Evolutionary conservation across 2,329 filamentous ascomycete genomes (phyloP), one percentile per base, ranked within the genome.

Genomic region (Pseudogymnoascus sp.): DNA sequence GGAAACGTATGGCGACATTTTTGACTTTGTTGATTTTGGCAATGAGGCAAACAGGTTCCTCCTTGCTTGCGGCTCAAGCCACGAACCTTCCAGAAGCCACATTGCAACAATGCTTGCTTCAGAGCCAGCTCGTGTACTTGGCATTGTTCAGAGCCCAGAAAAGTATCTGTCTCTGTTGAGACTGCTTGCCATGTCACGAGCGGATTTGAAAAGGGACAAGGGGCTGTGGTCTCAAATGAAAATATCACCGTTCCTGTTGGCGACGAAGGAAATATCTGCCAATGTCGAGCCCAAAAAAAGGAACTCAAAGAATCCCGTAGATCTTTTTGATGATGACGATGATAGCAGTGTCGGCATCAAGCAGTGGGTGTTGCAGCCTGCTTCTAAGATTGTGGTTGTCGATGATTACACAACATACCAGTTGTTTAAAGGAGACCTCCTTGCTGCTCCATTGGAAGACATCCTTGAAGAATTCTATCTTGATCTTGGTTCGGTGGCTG

Each of bases 21-120:
- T 99, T 68, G 92, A 98, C 72, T 99, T 97, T 75, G 93, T 98
- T 12, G 90, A 98, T 73, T 99, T 97, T 77, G 92, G 93, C 0
- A 78, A 82, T 35, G 87, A 93, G 72, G 93, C 91, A 2, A 98
- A 98, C 70, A 81, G 89, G 0, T 99, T 99, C 71, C 78, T 99
- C 16, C 84, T 92, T 69, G 90, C 90, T 66, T 91, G 93, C 67
- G 95, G 95, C 8, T 93, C 92, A 2, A 97, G 96, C 75, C 87
- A 85, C 66, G 93, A 99, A 74, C 95, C 95, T 3, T 96, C 89
- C 2, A 95, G 90, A 69, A 74, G 84, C 2, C 95, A 99, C 74
- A 84, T 99, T 68, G 93, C 93, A 4, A 82, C 85, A 40, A 86
- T 96, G 75, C 83, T 95, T n/a, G 90, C 91, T 61, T 85, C 82